phyloP scores from a whole-genome alignment of 2,329 filamentous ascomycete species.

The Colletotrichum paranaense region DNA sequence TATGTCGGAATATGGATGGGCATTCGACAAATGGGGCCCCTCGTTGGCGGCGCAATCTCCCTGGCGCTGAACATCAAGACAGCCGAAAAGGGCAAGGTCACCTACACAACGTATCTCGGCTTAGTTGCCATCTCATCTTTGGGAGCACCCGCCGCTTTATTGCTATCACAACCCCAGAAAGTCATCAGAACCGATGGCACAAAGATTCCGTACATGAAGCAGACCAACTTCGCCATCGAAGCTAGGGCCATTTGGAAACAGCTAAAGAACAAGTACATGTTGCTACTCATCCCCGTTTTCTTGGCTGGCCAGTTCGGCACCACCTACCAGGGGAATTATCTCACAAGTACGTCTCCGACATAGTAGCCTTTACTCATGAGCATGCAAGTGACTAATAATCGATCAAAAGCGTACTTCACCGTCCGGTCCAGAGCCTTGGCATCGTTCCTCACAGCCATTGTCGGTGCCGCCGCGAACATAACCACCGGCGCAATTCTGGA shows the following conservation, averaged over 20 bases:
- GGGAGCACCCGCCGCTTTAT: slow-evolving; percentile 52
- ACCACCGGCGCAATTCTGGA: slow-evolving; percentile 22
- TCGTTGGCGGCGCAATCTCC: slow-evolving; percentile 63
- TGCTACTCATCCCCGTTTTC: slow-evolving; percentile 28
- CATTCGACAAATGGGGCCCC: slow-evolving; percentile 25
- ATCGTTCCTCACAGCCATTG: slow-evolving; percentile 25
- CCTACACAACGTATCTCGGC: slow-evolving; percentile 54
- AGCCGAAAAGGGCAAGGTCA: slow-evolving; percentile 50
- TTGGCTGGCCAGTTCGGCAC: slow-evolving; percentile 27
- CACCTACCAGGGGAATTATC: slow-evolving; percentile 29
- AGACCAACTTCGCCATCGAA: slow-evolving; percentile 21
- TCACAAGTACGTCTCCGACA: slow-evolving; percentile 7
- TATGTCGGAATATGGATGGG: slow-evolving; percentile 32
- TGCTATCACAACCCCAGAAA: slow-evolving; percentile 57
- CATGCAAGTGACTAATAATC: neutral
- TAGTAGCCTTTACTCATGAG: rapidly evolving
- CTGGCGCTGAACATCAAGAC: slow-evolving; percentile 57
- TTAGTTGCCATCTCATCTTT: slow-evolving; percentile 61
- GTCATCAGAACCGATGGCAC: slow-evolving; percentile 56
- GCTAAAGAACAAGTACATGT: slow-evolving; percentile 29
- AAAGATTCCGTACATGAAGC: slow-evolving; percentile 40
- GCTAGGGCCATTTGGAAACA: slow-evolving; percentile 29
- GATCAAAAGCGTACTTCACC: slow-evolving; percentile 19
- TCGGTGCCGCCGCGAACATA: slow-evolving; percentile 21
- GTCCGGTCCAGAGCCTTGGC: slow-evolving; percentile 25